A percentile compares a stretch with the other conserved stretches of the same genome.
phyloP scores from a whole-genome alignment of 805 yeast species.

The Hanseniaspora lachancei region DNA sequence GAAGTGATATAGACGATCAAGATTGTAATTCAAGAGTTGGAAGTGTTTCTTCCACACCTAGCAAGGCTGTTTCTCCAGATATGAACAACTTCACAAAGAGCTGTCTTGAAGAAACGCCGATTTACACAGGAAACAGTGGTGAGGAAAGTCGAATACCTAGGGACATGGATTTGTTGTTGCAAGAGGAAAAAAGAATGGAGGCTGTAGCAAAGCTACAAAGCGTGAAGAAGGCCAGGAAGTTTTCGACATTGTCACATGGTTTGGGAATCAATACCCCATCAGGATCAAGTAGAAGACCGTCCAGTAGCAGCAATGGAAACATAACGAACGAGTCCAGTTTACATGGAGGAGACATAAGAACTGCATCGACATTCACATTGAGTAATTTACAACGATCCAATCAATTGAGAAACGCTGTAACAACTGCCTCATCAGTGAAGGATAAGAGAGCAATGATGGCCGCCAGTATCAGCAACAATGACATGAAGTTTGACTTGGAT shows the following conservation, averaged over 20 bases:
- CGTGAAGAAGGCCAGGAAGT: conserved; percentile 3
- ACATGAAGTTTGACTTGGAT: conserved; percentile 32
- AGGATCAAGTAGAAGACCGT: conserved; percentile 7
- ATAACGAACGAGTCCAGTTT: not conserved
- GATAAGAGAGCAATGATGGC: conserved; percentile 21
- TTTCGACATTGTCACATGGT: not conserved
- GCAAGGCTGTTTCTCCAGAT: not conserved
- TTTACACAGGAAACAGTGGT: not conserved
- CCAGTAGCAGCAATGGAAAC: conserved; percentile 2
- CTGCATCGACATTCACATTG: not conserved
- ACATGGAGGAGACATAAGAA: not conserved
- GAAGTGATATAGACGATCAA: not conserved
- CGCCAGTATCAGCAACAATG: conserved; percentile 17
- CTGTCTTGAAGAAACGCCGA: not conserved
- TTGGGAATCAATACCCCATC: not conserved
- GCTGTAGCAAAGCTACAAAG: conserved; percentile 8
- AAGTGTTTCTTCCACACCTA: not conserved
- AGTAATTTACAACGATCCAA: not conserved
- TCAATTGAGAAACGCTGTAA: not conserved
- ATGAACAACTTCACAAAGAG: not conserved
- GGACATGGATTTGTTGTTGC: not conserved
- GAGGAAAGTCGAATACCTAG: not conserved
- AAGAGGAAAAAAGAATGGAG: conserved; percentile 10
- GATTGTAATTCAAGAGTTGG: not conserved
- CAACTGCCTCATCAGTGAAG: not conserved